A percentile compares a stretch with the other conserved stretches of the same genome.
phyloP scores from a whole-genome alignment of 305 asterid genomes.

The Fraxinus floribunda region DNA sequence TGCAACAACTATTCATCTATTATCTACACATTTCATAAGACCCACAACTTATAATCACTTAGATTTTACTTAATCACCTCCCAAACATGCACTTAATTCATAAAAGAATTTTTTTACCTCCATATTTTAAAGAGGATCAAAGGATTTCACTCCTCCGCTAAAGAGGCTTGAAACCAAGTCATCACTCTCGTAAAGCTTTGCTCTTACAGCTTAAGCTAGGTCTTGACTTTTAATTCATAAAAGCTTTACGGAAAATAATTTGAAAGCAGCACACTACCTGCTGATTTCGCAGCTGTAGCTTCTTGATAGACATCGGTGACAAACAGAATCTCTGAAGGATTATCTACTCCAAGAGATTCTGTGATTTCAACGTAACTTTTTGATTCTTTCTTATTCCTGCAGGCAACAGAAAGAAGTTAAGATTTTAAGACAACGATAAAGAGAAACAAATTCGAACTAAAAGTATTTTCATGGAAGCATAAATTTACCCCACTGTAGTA shows the following conservation, averaged over 20 bases:
- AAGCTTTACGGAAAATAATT: not conserved
- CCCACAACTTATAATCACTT: not conserved
- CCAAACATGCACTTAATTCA: not conserved
- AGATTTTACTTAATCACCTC: not conserved
- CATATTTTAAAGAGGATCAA: not conserved
- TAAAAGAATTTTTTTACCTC: not conserved
- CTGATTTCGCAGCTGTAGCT: constrained; percentile 95
- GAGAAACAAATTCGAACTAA: not conserved
- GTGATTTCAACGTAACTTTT: constrained; percentile 71
- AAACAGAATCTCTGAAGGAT: constrained; percentile 75
- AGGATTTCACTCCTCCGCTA: not conserved
- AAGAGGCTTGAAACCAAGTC: not conserved
- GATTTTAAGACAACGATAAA: not conserved
- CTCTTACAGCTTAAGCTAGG: not conserved
- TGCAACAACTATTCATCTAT: not conserved
- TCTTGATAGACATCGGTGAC: constrained; percentile 84
- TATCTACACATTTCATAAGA: not conserved
- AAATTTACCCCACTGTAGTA: constrained; percentile 74
- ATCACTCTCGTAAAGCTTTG: not conserved
- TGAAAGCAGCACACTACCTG: constrained; percentile 49
- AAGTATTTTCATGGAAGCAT: not conserved
- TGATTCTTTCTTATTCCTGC: constrained; percentile 86
- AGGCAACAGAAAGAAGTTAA: constrained; percentile 15
- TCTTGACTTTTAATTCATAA: not conserved
- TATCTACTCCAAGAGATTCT: constrained; percentile 77